Conservation (phyloP, 2,329 filamentous ascomycete genomes). For the Aspergillus neoniger region DNA sequence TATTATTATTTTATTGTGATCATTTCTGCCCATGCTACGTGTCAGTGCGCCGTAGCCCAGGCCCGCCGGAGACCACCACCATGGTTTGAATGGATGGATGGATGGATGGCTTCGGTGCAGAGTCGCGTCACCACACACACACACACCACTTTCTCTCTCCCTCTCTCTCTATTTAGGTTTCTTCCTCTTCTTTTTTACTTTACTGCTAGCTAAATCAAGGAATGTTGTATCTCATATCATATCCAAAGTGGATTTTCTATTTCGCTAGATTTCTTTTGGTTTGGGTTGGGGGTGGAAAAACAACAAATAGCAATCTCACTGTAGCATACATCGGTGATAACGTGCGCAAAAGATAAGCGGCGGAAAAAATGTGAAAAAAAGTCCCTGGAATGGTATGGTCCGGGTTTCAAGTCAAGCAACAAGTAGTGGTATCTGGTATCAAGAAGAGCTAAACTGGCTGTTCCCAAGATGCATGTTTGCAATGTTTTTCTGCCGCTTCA, state of each 20-base stretch:
- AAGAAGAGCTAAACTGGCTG: slow-evolving; percentile 7
- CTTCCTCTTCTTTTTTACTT: too few species aligned
- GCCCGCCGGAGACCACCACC: neutral
- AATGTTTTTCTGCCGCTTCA: slow-evolving; percentile 4
- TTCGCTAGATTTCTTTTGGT: neutral
- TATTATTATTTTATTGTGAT: neutral
- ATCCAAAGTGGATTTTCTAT: too few species aligned
- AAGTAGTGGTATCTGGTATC: slow-evolving; percentile 10
- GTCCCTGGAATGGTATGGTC: neutral
- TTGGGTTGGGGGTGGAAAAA: neutral
- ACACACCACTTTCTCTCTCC: too few species aligned
- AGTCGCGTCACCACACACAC: too few species aligned
- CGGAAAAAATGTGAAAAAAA: neutral
- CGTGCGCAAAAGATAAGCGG: too few species aligned
- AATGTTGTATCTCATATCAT: too few species aligned
- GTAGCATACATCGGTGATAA: neutral
- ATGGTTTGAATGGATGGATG: too few species aligned
- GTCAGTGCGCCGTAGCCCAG: slow-evolving; percentile 1
- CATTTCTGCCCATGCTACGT: slow-evolving; percentile 7
- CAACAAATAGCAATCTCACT: neutral
- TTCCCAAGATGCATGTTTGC: slow-evolving; percentile 5
- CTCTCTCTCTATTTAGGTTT: too few species aligned
- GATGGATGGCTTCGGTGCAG: too few species aligned
- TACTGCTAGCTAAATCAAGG: too few species aligned
- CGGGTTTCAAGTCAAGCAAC: neutral